Evolutionary conservation across 768 basidiomycete species (phyloP).

Genomic region (Termitomyces sp.): DNA sequence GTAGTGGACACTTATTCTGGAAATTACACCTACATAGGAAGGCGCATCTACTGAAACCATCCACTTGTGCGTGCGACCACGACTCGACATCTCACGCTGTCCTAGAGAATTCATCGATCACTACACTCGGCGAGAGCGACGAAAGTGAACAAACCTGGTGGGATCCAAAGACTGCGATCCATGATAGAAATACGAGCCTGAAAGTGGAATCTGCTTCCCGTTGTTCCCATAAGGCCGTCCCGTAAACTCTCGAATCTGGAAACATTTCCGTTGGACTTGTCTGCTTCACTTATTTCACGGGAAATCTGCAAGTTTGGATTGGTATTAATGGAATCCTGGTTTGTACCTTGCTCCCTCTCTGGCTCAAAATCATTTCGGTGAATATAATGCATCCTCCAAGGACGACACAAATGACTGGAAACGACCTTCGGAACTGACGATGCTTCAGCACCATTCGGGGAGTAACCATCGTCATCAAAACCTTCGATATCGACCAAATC

Average conservation of each 20-base stretch:
- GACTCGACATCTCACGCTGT: constrained; percentile 18
- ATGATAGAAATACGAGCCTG: constrained; percentile 39
- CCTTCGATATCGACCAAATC: constrained; percentile 30
- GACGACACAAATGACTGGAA: not conserved
- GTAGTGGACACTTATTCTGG: not conserved
- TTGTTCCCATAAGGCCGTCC: not conserved
- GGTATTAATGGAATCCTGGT: not conserved
- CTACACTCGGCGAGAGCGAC: not conserved
- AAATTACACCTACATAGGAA: constrained; percentile 34
- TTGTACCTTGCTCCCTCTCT: not conserved
- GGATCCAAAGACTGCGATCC: constrained; percentile 43
- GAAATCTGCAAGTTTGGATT: not conserved
- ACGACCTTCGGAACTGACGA: not conserved
- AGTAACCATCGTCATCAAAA: not conserved
- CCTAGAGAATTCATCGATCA: constrained; percentile 15
- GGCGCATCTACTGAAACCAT: constrained; percentile 49
- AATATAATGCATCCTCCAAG: constrained; percentile 12
- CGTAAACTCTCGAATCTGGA: not conserved
- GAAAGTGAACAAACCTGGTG: constrained; percentile 26
- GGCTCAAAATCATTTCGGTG: constrained; percentile 11
- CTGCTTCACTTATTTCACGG: not conserved
- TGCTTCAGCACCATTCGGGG: not conserved
- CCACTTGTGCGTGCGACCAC: constrained; percentile 42
- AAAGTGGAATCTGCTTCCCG: constrained; percentile 41
- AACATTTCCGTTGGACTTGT: not conserved